These are phyloP conservation scores for Spinellus fusiger DNA, from an alignment of 192 early-diverging fungal genomes.

Conservation along the genomic window DNA sequence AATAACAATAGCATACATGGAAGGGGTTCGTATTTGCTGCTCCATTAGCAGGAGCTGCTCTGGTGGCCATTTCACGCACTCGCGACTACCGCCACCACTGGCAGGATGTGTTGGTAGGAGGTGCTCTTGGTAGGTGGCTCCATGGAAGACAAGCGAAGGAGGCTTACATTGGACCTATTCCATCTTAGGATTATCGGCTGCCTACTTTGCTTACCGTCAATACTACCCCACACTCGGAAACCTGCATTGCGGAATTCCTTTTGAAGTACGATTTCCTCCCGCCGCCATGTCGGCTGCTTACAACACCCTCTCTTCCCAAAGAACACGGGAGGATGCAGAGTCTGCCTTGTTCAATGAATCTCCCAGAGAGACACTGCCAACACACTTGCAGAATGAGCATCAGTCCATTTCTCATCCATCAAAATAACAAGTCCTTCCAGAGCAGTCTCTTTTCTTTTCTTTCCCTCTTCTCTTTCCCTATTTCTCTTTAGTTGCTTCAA, in stretches of 20 bases:
- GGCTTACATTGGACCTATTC: background rate
- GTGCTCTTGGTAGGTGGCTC: conserved; percentile 42
- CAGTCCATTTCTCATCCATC: no score
- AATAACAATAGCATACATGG: conserved; percentile 42
- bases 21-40: conserved; percentile 55
- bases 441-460: no score
- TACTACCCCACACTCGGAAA: conserved; percentile 46
- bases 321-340: no score
- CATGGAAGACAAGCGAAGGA: background rate
- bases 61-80: conserved; percentile 54
- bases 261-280: background rate
- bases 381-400: no score
- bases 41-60: conserved; percentile 31
- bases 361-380: no score
- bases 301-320: no score
- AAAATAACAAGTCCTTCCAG: no score
- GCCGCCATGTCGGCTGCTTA: no score
- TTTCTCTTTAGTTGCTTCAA: no score
- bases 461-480: no score
- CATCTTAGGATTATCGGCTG: conserved; percentile 30
- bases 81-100: conserved; percentile 62
- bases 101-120: conserved; percentile 56
- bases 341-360: no score
- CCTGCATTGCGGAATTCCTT: background rate
- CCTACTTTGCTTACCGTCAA: conserved; percentile 57